Evolutionary conservation across 2,329 filamentous ascomycete genomes (phyloP), one percentile per base, ranked within the genome.

Genomic region (Celoporthe dispersa): DNA sequence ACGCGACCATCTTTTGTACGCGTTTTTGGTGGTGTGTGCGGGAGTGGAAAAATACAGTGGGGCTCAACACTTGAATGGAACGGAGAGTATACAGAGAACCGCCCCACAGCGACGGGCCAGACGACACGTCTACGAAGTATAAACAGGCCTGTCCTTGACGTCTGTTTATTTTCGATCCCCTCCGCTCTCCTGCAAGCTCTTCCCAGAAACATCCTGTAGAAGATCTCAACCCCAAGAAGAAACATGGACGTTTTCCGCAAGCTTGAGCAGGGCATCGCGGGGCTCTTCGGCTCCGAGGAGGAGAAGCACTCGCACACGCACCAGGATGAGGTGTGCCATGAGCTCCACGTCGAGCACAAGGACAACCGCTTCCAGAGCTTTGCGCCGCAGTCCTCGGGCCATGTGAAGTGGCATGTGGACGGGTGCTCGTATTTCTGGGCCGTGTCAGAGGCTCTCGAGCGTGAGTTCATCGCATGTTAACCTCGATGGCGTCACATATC

Each of bases 331-430:
- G 76, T 80, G 51, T 84, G 83, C 73, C 79, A 81, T 67, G 76
- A 81, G 44, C 75, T 81, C 39, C 83, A 86, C 63, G 75, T 79
- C 35, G 78, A 81, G 66, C 81, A 84, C 73, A 80, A 79, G 35
- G 78, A 80, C 35, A 85, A 91, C 74, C 85, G 88, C 64, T 90
- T 84, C 76, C 82, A 86, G 70, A 90, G 88, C 70, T 97, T 97
- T 81, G 92, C 92, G 1, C 89, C 92, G 0, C 87, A 90, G 76
- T 87, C 92, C 28, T 86, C 87, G 41, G 91, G 91, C 69, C 91
- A 94, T 76, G 89, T 88, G 72, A 97, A 97, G 84, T 97, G 94
- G 93, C 94, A 92, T 80, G 92, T 96, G 25, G 93, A 96, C 77
- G 93, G 91, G 8, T 93, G 91, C 77, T 89, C 89, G 11, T 96